Conservation (phyloP, 345 rosid genomes). For the Melastoma malabathricum region DNA sequence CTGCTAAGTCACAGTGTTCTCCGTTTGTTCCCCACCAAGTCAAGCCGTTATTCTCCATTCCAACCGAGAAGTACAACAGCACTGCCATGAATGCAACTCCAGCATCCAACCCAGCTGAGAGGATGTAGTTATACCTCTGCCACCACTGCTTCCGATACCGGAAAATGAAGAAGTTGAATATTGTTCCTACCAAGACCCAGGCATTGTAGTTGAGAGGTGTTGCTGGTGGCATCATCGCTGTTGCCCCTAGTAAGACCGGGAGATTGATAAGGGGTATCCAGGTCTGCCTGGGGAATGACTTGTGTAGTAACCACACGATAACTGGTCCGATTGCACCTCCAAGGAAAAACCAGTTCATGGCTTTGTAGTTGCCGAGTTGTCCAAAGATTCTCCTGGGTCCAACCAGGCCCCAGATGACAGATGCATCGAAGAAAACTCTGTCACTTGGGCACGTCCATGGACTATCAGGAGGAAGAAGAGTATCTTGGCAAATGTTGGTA, state of each 20-base stretch:
- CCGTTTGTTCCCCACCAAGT: slow-evolving; percentile 76
- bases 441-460: slow-evolving; percentile 90
- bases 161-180: slow-evolving; percentile 72
- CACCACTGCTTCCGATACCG: slow-evolving; percentile 68
- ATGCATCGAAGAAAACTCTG: slow-evolving; percentile 81
- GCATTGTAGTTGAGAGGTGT: slow-evolving; percentile 63
- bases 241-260: slow-evolving; percentile 78
- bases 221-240: slow-evolving; percentile 70
- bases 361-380: slow-evolving; percentile 49
- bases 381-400: slow-evolving; percentile 78
- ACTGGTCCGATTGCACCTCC: slow-evolving; percentile 74
- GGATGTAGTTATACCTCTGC: slow-evolving; percentile 79
- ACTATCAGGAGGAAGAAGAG: slow-evolving; percentile 53
- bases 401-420: slow-evolving; percentile 83
- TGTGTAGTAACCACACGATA: slow-evolving; percentile 58
- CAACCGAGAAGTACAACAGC: slow-evolving; percentile 48
- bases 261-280: slow-evolving; percentile 88
- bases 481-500: slow-evolving; percentile 63
- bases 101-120: slow-evolving; percentile 76
- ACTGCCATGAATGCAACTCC: slow-evolving; percentile 88
- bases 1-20: slow-evolving; percentile 65
- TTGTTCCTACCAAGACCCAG: slow-evolving; percentile 66
- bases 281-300: slow-evolving; percentile 52
- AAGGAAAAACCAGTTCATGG: slow-evolving; percentile 82
- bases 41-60: slow-evolving; percentile 38